phyloP scores from a whole-genome alignment of 208 protist species.

The Porcisia deanei region DNA sequence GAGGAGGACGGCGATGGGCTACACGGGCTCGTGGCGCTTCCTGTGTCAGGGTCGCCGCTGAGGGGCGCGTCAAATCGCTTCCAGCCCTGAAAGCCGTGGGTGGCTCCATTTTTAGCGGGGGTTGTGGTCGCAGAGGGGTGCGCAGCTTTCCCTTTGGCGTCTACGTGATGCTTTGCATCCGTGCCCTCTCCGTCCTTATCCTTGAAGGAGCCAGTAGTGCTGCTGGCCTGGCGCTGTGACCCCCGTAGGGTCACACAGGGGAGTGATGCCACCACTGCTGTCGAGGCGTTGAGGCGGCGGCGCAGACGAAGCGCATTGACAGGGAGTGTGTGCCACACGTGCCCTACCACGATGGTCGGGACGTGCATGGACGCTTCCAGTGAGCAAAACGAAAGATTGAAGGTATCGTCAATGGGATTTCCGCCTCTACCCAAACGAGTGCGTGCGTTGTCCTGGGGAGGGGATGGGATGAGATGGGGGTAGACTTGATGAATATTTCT shows the following conservation, averaged over 20 bases:
- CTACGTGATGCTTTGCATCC: background rate
- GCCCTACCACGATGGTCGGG: background rate
- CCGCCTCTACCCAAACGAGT: background rate
- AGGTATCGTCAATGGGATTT: background rate
- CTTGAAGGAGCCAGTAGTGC: conserved; percentile 10
- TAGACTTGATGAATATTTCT: background rate
- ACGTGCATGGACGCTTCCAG: background rate
- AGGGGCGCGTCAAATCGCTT: conserved; percentile 10
- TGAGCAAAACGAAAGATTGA: background rate
- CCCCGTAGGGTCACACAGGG: background rate
- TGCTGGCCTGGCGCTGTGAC: background rate
- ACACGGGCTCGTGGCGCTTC: background rate
- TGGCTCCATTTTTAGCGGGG: background rate
- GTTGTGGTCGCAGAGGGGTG: background rate
- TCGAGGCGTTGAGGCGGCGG: background rate
- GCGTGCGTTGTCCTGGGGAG: background rate
- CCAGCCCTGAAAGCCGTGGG: conserved; percentile 20
- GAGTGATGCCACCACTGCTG: background rate
- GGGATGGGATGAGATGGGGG: too few species aligned
- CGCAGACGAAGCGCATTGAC: conserved; percentile 2
- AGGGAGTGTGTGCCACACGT: conserved; percentile 1
- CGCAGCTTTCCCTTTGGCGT: background rate
- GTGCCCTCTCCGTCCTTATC: conserved; percentile 5
- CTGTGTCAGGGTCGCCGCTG: background rate
- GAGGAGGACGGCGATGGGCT: background rate